Base-by-base conservation (phyloP, 208 protist species). In the Angomonas deanei region DNA sequence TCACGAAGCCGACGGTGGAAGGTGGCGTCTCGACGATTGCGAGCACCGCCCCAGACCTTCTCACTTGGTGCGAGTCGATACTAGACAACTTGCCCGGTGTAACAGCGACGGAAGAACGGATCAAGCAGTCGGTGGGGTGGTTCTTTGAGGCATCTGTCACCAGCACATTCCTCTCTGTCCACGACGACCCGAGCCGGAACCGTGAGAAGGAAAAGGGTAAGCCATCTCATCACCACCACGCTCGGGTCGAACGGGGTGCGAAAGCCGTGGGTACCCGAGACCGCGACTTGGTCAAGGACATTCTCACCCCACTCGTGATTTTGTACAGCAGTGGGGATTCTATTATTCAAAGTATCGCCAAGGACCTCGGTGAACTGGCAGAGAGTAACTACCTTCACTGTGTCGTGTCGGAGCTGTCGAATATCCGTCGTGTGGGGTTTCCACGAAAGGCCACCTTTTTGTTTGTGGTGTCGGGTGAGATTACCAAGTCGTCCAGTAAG, bases 261-360 rank as follows among this genome's bases (percentile, higher is more conserved):
- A 6, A n/a, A 27, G 23, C 31, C 33, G 32, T 30, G 33, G 38
- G 26, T 34, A 33, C 19, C 3, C 19, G 26, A 38, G 61, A 58
- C 30, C 30, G 52, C 23, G 24, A 53, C 13, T 24, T 38, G 33
- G 46, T 64, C 1, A 66, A 80, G 4, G 50, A 70, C 32, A 28
- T 78, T 17, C 63, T 82, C 19, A 73, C 72, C 10, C 80, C 76
- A 8, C 38, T 78, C 8, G 80, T 86, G 31, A 80, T 83, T 46
- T 59, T 86, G 27, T 83, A 80, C 73, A 66, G 76, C 3, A 53
- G 42, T 19, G 6, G 8, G 4, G 76, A 53, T 1, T 15, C 33
- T 24, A 64, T 63, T 32, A 62, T 76, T 3, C 56, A 68, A 15
- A 49, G 58, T 33, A 58, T 78, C 15, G 76, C 80, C 0, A 53